Percentiles rank a stretch among this genome's conserved stretches.
These are phyloP conservation scores for Clonostachys solani DNA, from an alignment of 2,329 filamentous ascomycete genomes.

Conservation along the genomic window DNA sequence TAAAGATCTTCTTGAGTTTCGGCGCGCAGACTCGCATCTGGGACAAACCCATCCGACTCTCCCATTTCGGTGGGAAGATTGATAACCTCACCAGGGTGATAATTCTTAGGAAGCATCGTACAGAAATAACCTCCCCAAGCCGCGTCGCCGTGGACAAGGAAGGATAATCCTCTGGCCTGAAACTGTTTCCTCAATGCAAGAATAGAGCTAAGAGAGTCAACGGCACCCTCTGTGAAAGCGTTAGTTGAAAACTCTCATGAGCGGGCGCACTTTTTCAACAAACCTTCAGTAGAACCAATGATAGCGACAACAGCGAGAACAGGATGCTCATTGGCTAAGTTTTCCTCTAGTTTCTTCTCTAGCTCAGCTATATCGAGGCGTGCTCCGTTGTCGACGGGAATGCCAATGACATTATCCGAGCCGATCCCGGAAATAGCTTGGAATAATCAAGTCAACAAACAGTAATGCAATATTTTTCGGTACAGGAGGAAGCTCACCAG, in stretches of 20 bases:
- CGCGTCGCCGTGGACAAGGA: slow-evolving; percentile 40
- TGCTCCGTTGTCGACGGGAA: slow-evolving; percentile 31
- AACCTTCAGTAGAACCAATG: slow-evolving; percentile 39
- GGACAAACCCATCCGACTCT: slow-evolving; percentile 21
- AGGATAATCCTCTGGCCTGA: slow-evolving; percentile 34
- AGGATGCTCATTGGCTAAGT: slow-evolving; percentile 18
- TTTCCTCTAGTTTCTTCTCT: slow-evolving; percentile 19
- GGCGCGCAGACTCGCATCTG: slow-evolving; percentile 22
- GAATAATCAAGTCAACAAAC: not conserved
- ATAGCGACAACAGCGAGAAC: slow-evolving; percentile 39
- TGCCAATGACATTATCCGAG: slow-evolving; percentile 30
- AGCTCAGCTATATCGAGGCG: slow-evolving; percentile 28
- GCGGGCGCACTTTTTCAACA: not conserved
- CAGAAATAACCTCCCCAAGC: slow-evolving; percentile 47
- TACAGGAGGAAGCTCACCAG: slow-evolving; percentile 21
- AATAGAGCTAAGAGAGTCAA: slow-evolving; percentile 32
- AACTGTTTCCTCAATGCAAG: slow-evolving; percentile 31
- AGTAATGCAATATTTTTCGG: not conserved
- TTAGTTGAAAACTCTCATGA: not conserved
- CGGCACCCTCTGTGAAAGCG: slow-evolving; percentile 28
- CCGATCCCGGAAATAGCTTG: slow-evolving; percentile 38
- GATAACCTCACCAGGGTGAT: slow-evolving; percentile 14
- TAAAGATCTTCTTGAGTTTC: slow-evolving; percentile 32
- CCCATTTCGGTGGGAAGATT: slow-evolving; percentile 19
- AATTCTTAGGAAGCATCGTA: slow-evolving; percentile 31